Evolutionary conservation across 164 flowering plant species (phyloP), one percentile per base, ranked within the genome.

Genomic region (Magnolia officinalis): DNA sequence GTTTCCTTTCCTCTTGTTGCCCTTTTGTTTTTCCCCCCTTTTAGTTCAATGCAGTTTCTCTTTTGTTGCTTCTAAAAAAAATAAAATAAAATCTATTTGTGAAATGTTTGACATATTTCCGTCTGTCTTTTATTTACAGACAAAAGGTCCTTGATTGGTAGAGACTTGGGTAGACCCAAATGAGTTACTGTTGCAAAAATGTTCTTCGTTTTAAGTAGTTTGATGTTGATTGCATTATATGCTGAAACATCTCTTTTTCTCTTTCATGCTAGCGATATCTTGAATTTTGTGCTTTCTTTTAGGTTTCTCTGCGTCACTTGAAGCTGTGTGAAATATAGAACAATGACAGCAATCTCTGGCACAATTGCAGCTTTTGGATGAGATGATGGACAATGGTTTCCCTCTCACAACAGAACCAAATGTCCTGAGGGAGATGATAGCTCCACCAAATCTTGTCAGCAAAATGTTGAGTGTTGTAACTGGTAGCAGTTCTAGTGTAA

Each of bases 381-480:
- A 96, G 90, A 94, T 96, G 99, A 96, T 96, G 80, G 99, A 94
- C 88, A 96, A 96, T 81, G 99, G 99, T 69, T 92, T 94, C 83
- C 99, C 99, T 74, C 90, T 96, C 64, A 96, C 97, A 49, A 96
- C 98, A 74, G 99, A 96, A 83, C 92, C 91, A 61, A 96, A 91
- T 85, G 91, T 96, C 71, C 82, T 96, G 55, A 88, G 91, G 75
- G 97, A 96, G 78, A 96, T 96, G 97, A 96, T 96, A 76, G 90
- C 98, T 75, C 97, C 98, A 49, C 99, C 99, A 82, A 94, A 88
- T 77, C 82, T 94, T 75, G 97, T 96, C 73, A 92, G 91, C 90
- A 96, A 96, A 82, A 83, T 96, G 50, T 82, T 96, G 84, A 92
- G 98, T 86, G 99, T 90, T 73, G 90, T 96, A 78, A 96, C 99